Evolutionary conservation across 768 basidiomycete genomes (phyloP).

Genomic region (Suillus hirtellus): DNA sequence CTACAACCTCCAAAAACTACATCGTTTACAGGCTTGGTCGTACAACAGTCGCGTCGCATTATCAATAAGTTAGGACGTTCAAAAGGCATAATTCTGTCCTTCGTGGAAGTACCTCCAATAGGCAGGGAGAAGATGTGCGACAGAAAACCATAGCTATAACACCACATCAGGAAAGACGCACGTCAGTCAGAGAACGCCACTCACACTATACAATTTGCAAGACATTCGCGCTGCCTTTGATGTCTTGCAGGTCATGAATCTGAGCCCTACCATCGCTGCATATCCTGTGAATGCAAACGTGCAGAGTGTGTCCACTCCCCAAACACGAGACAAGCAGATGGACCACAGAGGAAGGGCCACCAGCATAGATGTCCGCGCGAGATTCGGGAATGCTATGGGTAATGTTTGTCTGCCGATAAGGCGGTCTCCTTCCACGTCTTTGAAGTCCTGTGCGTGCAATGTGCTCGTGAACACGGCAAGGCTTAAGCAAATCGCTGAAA

Average conservation of each 20-base stretch:
- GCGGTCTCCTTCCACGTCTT: constrained; percentile 42
- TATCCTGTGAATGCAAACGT: constrained; percentile 19
- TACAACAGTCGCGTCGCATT: not conserved
- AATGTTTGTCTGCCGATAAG: constrained; percentile 38
- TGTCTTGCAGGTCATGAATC: constrained; percentile 21
- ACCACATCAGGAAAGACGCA: not conserved
- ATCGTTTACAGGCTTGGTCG: not conserved
- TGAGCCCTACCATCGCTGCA: constrained; percentile 19
- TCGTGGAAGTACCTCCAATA: constrained; percentile 13
- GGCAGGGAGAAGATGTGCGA: constrained; percentile 14
- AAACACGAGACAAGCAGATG: constrained; percentile 21
- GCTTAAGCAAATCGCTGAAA: constrained; percentile 29
- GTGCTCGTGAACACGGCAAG: constrained; percentile 32
- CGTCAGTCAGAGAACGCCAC: constrained; percentile 6
- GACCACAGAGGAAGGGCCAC: constrained; percentile 28
- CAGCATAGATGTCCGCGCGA: constrained; percentile 19
- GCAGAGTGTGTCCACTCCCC: constrained; percentile 20
- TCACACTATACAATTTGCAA: constrained; percentile 26
- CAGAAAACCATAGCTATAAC: constrained; percentile 11
- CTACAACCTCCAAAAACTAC: not conserved
- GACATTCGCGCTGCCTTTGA: constrained; percentile 22
- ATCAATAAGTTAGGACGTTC: not conserved
- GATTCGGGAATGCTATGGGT: constrained; percentile 39
- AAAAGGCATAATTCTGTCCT: not conserved
- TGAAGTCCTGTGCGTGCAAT: constrained; percentile 32